These are phyloP conservation scores for Sphaerulina vaccinii DNA, from an alignment of 2,329 filamentous ascomycete genomes.

Conservation along the genomic window DNA sequence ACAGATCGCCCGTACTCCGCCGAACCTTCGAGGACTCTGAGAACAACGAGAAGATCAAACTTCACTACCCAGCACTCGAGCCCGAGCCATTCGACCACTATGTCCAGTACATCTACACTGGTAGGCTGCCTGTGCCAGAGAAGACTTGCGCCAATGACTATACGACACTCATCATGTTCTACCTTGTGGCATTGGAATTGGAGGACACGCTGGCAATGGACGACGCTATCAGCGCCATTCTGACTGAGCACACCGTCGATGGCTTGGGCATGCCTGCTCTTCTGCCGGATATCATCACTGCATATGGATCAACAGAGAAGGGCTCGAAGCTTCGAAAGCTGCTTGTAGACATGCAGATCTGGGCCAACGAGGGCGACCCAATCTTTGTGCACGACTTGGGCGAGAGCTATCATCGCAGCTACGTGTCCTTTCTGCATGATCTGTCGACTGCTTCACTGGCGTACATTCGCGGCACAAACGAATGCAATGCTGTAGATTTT, in stretches of 20 bases:
- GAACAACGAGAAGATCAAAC: too few species aligned
- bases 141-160: background rate
- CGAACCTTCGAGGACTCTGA: too few species aligned
- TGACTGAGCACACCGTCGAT: background rate
- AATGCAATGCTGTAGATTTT: background rate
- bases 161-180: background rate
- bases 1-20: too few species aligned
- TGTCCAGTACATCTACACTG: conserved; percentile 7
- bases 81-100: conserved; percentile 3
- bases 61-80: background rate
- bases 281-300: too few species aligned
- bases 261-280: too few species aligned
- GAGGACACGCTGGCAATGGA: background rate
- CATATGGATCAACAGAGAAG: background rate
- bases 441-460: background rate
- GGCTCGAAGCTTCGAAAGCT: background rate
- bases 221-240: background rate
- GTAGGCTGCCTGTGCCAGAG: background rate
- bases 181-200: background rate
- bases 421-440: background rate
- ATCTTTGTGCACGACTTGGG: background rate
- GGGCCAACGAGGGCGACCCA: background rate
- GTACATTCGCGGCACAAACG: background rate
- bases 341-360: background rate
- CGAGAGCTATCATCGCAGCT: background rate